Base-by-base conservation (phyloP, 2,329 filamentous ascomycete species). In the Zasmidium angulare region DNA sequence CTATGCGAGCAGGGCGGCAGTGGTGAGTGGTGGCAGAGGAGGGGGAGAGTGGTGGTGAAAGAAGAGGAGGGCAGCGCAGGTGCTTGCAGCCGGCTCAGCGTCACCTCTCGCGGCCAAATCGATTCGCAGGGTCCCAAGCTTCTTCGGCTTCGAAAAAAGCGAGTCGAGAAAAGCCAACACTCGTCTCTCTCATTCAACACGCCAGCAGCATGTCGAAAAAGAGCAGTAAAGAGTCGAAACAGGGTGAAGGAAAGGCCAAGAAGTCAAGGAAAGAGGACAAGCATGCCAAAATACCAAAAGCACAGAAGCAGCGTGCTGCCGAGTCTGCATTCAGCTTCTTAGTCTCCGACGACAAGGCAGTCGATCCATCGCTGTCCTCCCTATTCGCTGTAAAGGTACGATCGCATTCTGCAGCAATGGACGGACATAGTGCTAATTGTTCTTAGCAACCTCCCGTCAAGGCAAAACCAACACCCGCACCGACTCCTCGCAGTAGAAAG, bases 331-430 rank as follows among this genome's bases (percentile, higher is more conserved):
- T 69, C 53, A 60, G 63, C 4, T 53, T 73, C 56, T 61, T 74
- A 12, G 24, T 55, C 23, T 71, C 71, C 31, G 67, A 71, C 54
- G 71, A 75, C 23, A 74, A 73, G 29, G 69, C 72, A 47, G 69
- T 81, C 53, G 77, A 81, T 61, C 75, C 78, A 19, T 68, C 68
- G 40, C 65, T 82, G 29, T 76, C 77, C n/a, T 80, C 78, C 54
- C 71, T 82, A 50, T 82, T 82, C 69, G 75, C 79, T 14, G 68
- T 67, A 20, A 68, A 67, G 62, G 66, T 69, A 56, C 21, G 48
- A 10, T 21, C 71, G 68, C 62, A 77, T 72, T 64, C 75, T 77
- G 63, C 62, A 73, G 61, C 55, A 53, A 66, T 60, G 48, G 2
- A 53, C 50, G 58, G 77, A 76, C 53, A 71, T 55, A 72, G 75